phyloP scores from a whole-genome alignment of 2,329 filamentous ascomycete genomes.

The Sclerotinia trifoliorum region DNA sequence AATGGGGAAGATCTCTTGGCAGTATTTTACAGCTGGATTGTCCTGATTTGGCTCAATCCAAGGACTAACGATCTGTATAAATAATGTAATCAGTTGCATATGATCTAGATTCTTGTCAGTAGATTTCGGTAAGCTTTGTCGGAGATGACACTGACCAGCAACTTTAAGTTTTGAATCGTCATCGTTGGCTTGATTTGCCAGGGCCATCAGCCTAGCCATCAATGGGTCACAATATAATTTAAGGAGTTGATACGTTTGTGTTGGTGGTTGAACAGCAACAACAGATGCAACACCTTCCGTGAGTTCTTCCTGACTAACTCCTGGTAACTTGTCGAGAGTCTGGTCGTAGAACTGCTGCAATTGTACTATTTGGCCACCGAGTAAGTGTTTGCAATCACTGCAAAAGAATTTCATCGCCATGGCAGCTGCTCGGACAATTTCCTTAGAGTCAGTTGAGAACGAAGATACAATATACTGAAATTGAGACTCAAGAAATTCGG shows the following conservation, averaged over 20 bases:
- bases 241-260: constrained; percentile 78
- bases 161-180: constrained; percentile 82
- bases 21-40: constrained; percentile 94
- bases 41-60: constrained; percentile 69
- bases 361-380: constrained; percentile 79
- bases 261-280: constrained; percentile 77
- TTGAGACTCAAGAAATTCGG: constrained; percentile 87
- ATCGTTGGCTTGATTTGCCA: constrained; percentile 81
- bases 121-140: constrained; percentile 13
- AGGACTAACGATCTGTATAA: constrained; percentile 75
- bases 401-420: constrained; percentile 97
- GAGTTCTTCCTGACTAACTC: constrained; percentile 88
- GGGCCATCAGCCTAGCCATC: constrained; percentile 77
- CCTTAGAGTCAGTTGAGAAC: constrained; percentile 83
- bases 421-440: constrained; percentile 87
- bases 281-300: constrained; percentile 94
- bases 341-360: constrained; percentile 91
- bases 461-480: constrained; percentile 94
- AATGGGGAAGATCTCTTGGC: constrained; percentile 88
- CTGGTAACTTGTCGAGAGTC: constrained; percentile 81
- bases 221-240: constrained; percentile 94
- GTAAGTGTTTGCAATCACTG: constrained; percentile 83
- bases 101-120: constrained; percentile 58
- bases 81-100: constrained; percentile 86
- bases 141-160: constrained; percentile 59